Conservation (phyloP, 2,329 filamentous ascomycete species). For the Echinosphaeria canescens region DNA sequence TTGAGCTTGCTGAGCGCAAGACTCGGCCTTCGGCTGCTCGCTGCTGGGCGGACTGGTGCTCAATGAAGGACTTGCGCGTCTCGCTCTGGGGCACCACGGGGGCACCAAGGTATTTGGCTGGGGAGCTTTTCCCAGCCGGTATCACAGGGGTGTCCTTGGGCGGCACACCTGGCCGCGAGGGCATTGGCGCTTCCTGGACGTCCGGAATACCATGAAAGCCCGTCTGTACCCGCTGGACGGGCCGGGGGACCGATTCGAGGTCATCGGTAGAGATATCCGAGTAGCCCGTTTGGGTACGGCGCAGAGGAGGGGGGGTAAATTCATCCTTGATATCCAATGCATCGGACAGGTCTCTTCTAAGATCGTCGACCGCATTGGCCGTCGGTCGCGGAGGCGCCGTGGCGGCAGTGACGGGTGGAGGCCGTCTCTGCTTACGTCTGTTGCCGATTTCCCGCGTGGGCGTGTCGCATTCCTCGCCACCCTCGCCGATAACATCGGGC, state of each 20-base stretch:
- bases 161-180: no score
- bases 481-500: conserved; percentile 74
- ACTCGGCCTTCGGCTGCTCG: no score
- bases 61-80: conserved; percentile 33
- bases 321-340: conserved; percentile 14
- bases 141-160: no score
- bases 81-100: conserved; percentile 20
- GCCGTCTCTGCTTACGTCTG: conserved; percentile 26
- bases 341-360: conserved; percentile 6
- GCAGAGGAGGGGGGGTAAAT: conserved; percentile 30
- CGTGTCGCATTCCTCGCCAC: conserved; percentile 65
- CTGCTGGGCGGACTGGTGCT: conserved; percentile 36
- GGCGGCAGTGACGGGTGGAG: conserved; percentile 11
- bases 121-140: conserved; percentile 10
- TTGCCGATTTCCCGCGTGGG: conserved; percentile 51
- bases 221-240: no score
- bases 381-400: conserved; percentile 9
- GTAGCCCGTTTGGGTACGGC: conserved; percentile 35
- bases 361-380: conserved; percentile 8
- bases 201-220: no score
- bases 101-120: conserved; percentile 13
- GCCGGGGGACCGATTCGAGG: no score
- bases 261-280: conserved; percentile 12
- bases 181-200: no score
- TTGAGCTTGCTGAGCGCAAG: no score